Conservation (phyloP, 352 stramenopile genomes). For the Phytopythium cucurbitacearum region DNA sequence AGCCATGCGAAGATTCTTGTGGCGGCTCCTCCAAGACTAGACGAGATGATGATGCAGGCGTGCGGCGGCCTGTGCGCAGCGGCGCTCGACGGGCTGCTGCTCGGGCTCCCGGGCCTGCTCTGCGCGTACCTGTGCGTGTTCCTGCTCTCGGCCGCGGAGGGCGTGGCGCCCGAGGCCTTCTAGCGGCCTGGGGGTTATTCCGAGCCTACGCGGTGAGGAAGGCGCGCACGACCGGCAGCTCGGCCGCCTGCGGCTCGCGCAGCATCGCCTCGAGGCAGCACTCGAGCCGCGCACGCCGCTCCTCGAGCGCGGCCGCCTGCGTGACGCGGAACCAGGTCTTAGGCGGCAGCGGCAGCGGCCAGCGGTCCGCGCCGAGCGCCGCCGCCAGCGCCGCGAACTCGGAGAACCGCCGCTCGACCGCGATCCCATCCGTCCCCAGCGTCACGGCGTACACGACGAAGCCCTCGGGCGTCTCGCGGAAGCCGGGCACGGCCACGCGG, state of each 20-base stretch:
- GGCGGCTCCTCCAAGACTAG: not conserved
- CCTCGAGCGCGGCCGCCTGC: conserved; percentile 48
- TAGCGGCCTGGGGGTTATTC: no score
- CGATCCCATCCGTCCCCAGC: conserved; percentile 39
- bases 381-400: conserved; percentile 67
- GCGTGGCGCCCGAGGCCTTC: not conserved
- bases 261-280: conserved; percentile 46
- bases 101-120: conserved; percentile 4
- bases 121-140: not conserved
- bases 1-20: no score
- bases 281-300: conserved; percentile 57
- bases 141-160: not conserved
- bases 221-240: conserved; percentile 49
- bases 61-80: not conserved
- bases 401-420: conserved; percentile 67
- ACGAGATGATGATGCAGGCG: not conserved
- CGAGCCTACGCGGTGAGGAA: conserved; percentile 35
- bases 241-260: conserved; percentile 23
- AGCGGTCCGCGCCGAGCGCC: conserved; percentile 36
- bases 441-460: conserved; percentile 62
- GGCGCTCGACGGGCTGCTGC: conserved; percentile 7
- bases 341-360: conserved; percentile 29
- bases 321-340: conserved; percentile 83
- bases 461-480: conserved; percentile 59
- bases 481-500: conserved; percentile 38